Conservation (phyloP, 768 basidiomycete species). For the Podaxis sp. region DNA sequence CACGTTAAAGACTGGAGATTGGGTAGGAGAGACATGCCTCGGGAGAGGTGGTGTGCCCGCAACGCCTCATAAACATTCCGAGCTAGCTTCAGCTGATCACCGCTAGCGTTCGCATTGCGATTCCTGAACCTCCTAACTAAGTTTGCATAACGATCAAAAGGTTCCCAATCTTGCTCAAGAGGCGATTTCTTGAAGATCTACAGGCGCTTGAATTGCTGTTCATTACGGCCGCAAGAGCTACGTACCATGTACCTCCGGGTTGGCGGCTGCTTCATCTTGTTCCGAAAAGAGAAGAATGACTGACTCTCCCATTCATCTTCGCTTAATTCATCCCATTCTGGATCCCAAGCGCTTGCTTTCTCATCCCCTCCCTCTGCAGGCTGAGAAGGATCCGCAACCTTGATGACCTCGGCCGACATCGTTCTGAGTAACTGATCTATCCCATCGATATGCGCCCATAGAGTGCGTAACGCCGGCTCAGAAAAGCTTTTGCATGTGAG, state of each 20-base stretch:
- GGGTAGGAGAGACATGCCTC: not conserved
- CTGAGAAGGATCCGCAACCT: not conserved
- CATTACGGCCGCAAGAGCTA: not conserved
- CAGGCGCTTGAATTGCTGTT: not conserved
- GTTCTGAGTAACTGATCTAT: not conserved
- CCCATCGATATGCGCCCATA: not conserved
- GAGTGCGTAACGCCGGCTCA: not conserved
- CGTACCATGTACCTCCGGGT: not conserved
- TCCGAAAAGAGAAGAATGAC: not conserved
- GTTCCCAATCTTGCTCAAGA: not conserved
- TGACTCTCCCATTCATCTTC: not conserved
- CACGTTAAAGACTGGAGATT: not conserved
- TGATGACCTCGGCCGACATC: not conserved
- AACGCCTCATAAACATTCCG: not conserved
- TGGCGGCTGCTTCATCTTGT: not conserved
- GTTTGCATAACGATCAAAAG: not conserved
- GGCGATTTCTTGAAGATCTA: not conserved
- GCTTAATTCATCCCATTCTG: too few relatives aligned
- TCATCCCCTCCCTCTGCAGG: not conserved
- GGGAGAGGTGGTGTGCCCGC: not conserved
- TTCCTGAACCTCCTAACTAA: not conserved
- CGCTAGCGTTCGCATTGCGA: not conserved
- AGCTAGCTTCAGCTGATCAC: not conserved
- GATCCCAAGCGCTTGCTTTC: not conserved
- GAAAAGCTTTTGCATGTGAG: not conserved